Conservation (phyloP, 495 filamentous ascomycete genomes). For the Lasiosphaeria ovina region DNA sequence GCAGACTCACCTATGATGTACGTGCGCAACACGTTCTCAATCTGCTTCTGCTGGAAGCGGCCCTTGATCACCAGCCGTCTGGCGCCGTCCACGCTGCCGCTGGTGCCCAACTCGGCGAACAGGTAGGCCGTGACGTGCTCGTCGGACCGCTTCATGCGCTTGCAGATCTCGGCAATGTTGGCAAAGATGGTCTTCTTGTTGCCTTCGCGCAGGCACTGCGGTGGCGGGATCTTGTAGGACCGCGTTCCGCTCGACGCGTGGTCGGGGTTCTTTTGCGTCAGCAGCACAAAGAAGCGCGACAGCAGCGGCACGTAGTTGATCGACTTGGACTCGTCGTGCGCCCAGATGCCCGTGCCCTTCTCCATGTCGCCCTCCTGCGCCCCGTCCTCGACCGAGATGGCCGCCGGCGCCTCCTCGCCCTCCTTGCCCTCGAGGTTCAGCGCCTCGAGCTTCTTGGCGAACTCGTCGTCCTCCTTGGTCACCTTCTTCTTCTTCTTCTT, state of each 20-base stretch:
- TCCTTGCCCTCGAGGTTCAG: constrained; percentile 79
- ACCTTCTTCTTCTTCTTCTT: constrained; percentile 97
- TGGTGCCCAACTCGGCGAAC: constrained; percentile 97
- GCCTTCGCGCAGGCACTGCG: constrained; percentile 98
- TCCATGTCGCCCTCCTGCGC: constrained; percentile 69
- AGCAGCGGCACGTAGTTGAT: constrained; percentile 85
- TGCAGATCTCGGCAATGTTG: constrained; percentile 66
- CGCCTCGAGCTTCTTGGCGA: constrained; percentile 59
- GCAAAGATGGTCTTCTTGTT: constrained; percentile 99
- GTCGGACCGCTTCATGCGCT: constrained; percentile 92
- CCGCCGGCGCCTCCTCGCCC: constrained; percentile 48
- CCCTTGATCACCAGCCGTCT: constrained; percentile 96
- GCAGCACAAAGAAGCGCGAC: constrained; percentile 84
- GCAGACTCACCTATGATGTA: constrained; percentile 71
- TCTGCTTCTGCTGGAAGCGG: constrained; percentile 97
- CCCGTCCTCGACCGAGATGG: constrained; percentile 38
- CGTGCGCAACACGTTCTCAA: constrained; percentile 89
- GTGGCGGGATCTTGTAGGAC: constrained; percentile 98
- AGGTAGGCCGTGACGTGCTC: constrained; percentile 96
- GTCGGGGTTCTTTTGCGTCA: constrained; percentile 92
- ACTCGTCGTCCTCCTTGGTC: constrained; percentile 61
- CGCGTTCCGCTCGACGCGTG: constrained; percentile 80
- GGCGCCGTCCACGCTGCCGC: constrained; percentile 87
- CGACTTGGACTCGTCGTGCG: constrained; percentile 68
- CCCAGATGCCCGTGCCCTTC: constrained; percentile 92